Evolutionary conservation across 495 filamentous ascomycete genomes (phyloP).

Genomic region (Annulohypoxylon nitens): DNA sequence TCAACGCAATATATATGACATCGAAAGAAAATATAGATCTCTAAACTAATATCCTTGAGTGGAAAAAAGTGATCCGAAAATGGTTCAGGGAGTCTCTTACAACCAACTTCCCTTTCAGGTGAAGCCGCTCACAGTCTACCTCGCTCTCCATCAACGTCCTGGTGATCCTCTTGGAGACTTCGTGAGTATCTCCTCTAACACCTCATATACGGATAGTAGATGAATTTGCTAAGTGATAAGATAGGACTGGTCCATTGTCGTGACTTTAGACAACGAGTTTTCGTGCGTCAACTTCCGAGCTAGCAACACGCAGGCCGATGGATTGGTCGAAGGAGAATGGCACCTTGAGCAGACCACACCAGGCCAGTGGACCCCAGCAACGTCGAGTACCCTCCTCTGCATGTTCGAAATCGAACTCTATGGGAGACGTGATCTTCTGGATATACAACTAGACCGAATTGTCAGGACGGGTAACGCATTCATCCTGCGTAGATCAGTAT

Average conservation of each 20-base stretch:
- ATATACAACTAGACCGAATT: too few relatives aligned
- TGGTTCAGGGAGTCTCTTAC: not conserved
- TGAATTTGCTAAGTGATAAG: not conserved
- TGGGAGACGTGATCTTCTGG: too few relatives aligned
- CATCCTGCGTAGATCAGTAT: not conserved
- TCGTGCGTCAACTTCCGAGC: not conserved
- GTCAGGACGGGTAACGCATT: too few relatives aligned
- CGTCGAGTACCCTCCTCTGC: too few relatives aligned
- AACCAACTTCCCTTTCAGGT: not conserved
- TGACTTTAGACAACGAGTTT: not conserved
- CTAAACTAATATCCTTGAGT: too few relatives aligned
- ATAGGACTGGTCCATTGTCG: slow-evolving; percentile 13
- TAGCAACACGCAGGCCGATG: too few relatives aligned
- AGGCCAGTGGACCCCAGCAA: not conserved
- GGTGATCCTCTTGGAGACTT: not conserved
- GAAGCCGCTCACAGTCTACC: not conserved
- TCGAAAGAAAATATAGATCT: too few relatives aligned
- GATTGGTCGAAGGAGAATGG: too few relatives aligned
- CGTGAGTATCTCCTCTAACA: not conserved
- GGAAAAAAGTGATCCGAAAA: too few relatives aligned
- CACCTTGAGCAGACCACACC: not conserved
- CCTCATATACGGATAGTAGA: not conserved
- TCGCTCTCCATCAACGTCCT: not conserved
- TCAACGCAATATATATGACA: too few relatives aligned
- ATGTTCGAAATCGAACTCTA: too few relatives aligned